Base-by-base conservation (phyloP, 345 rosid genomes). In the Raphanus raphanistrum region DNA sequence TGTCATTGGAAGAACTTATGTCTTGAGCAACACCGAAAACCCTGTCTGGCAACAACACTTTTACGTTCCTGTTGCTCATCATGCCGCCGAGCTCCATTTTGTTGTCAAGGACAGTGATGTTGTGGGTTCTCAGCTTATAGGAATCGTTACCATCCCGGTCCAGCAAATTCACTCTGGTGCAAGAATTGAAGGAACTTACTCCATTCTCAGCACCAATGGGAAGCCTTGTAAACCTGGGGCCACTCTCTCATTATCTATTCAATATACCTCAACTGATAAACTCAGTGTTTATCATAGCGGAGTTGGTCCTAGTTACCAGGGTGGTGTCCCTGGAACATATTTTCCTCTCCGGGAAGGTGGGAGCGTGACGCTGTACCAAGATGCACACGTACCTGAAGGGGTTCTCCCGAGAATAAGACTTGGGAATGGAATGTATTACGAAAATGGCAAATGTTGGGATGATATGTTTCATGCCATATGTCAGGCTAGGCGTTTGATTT, bases 1-100 rank as follows among this genome's bases (percentile, higher is more conserved):
- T 70, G 93, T 91, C 6, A 73, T 93, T 66, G 98, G 85, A n/a
- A 86, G 98, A 82, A 93, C 98, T 16, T 91, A 87, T 21, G 98
- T 93, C 70, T 86, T 93, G 62, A 76, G 82, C 35, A 90, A 91
- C 68, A 73, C 79, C 15, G 97, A 93, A 76, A 85, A 88, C 81
- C 98, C 98, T 1, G 90, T 83, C 21, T 93, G 97, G 97, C 83
- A 71, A 85, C 95, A 93, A 75, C 97, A 88, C 67, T 93, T 93
- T 38, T 74, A 77, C 63, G 89, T 91, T 41, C 90, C 95, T 2
- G 92, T 93, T 16, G 97, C 97, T 25, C 97, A 93, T 81, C 69
- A 66, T 69, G 93, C 95, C n/a, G 70, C 89, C 3, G 92, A 91
- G 79, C 82, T 93, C n/a, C 89, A 90, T 29, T 93, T 93, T 80